A percentile compares a stretch with the other conserved stretches of the same genome.
phyloP scores from a whole-genome alignment of 768 basidiomycete species.

The Leccinum pellstonianum region DNA sequence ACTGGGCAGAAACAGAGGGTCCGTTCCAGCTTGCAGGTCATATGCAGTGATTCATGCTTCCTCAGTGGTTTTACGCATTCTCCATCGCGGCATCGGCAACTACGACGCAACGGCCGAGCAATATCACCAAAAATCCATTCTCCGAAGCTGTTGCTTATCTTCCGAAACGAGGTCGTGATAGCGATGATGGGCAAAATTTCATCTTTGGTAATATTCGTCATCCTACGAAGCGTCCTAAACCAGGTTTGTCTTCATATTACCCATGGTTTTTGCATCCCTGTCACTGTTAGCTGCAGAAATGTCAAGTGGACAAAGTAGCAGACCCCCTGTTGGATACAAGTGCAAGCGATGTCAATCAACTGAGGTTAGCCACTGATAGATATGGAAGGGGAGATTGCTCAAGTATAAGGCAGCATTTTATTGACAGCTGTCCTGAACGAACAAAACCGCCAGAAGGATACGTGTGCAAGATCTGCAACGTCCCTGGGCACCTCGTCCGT shows the following conservation, averaged over 20 bases:
- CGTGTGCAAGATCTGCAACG: constrained; percentile 81
- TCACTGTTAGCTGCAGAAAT: constrained; percentile 10
- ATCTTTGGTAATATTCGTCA: constrained; percentile 66
- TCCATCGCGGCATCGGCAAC: constrained; percentile 62
- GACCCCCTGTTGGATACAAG: constrained; percentile 70
- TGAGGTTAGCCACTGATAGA: constrained; percentile 48
- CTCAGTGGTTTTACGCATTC: constrained; percentile 97
- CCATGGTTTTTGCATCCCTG: neutral
- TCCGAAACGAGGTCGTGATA: constrained; percentile 55
- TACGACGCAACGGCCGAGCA: constrained; percentile 48
- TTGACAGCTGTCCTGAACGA: constrained; percentile 73
- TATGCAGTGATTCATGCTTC: constrained; percentile 9
- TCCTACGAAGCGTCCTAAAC: constrained; percentile 55
- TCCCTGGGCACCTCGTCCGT: constrained; percentile 83
- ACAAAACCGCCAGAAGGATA: constrained; percentile 80
- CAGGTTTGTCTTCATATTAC: constrained; percentile 40
- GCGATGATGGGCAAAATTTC: constrained; percentile 53
- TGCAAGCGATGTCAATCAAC: constrained; percentile 75
- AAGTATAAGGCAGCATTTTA: constrained; percentile 57
- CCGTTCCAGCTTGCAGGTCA: constrained; percentile 28
- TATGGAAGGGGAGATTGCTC: constrained; percentile 1
- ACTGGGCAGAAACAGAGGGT: constrained; percentile 82
- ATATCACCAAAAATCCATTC: constrained; percentile 74
- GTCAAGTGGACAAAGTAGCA: constrained; percentile 44
- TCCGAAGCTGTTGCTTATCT: constrained; percentile 37